Evolutionary conservation across 805 yeast genomes (phyloP).

Genomic region (Candida methanosorbosa): DNA sequence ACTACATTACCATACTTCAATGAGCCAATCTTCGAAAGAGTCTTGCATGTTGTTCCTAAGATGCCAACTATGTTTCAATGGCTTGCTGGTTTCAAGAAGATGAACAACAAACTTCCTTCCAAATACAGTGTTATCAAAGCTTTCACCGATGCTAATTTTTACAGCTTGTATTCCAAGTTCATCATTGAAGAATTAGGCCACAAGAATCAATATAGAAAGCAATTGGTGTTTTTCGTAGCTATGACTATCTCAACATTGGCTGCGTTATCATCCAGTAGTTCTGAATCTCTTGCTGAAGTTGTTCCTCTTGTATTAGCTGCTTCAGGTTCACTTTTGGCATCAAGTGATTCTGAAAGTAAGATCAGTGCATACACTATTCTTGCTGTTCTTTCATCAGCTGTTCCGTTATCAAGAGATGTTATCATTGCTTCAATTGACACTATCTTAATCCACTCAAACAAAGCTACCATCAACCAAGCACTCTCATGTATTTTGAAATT

Average conservation of each 20-base stretch:
- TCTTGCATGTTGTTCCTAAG: constrained; percentile 60
- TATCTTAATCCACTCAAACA: constrained; percentile 28
- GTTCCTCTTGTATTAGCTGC: constrained; percentile 53
- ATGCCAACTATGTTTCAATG: constrained; percentile 79
- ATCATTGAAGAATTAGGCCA: constrained; percentile 40
- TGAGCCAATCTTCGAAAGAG: constrained; percentile 63
- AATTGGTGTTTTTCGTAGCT: constrained; percentile 73
- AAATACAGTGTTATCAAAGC: constrained; percentile 61
- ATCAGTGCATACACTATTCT: constrained; percentile 78
- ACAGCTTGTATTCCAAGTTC: constrained; percentile 56
- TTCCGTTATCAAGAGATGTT: constrained; percentile 51
- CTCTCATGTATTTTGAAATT: constrained; percentile 38
- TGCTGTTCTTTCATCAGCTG: constrained; percentile 67
- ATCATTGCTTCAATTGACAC: constrained; percentile 55
- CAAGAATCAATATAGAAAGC: constrained; percentile 53
- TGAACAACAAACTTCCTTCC: constrained; percentile 48
- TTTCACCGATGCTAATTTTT: constrained; percentile 61
- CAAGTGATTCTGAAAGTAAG: constrained; percentile 51
- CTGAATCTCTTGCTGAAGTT: constrained; percentile 34
- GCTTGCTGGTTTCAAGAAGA: constrained; percentile 56
- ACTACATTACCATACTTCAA: constrained; percentile 76
- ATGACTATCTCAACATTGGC: constrained; percentile 61
- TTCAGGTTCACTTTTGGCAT: constrained; percentile 44
- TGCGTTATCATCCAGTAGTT: constrained; percentile 38
- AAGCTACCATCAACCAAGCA: constrained; percentile 26